Percentiles rank a stretch among this genome's conserved stretches.
Conservation (phyloP, 225 moss, liverwort and hornwort species). For the Rhytidiadelphus loreus region DNA sequence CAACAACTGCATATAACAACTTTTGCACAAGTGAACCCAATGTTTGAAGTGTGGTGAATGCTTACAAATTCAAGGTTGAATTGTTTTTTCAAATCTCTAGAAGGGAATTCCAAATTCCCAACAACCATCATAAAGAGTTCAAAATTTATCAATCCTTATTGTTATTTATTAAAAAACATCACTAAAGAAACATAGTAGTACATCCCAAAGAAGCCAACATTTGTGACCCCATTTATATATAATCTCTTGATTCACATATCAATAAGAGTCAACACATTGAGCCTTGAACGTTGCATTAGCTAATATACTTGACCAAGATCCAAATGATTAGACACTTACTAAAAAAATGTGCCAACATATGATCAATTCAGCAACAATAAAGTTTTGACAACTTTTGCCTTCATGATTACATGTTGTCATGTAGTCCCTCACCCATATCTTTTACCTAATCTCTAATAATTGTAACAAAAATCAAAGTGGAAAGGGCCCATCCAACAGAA, state of each 20-base stretch:
- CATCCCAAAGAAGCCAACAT: background rate
- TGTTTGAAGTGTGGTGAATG: too few species aligned
- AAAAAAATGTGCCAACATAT: background rate
- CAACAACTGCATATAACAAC: too few species aligned
- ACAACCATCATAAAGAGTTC: background rate
- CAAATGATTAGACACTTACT: background rate
- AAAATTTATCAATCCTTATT: background rate
- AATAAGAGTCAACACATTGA: background rate
- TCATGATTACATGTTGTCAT: accelerated
- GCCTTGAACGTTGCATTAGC: background rate
- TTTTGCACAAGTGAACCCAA: too few species aligned
- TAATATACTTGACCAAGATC: background rate
- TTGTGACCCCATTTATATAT: background rate
- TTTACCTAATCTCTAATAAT: accelerated
- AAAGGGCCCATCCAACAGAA: background rate
- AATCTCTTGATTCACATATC: background rate
- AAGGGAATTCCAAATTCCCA: background rate
- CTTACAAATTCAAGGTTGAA: too few species aligned
- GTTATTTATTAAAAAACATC: too few species aligned
- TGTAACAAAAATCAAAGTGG: background rate
- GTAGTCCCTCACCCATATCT: background rate
- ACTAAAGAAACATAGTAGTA: too few species aligned
- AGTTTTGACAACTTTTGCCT: background rate
- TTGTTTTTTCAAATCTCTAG: background rate
- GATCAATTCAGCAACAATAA: background rate